These are phyloP conservation scores for Huntiella moniliformis DNA, from an alignment of 2,329 filamentous ascomycete species.

Conservation along the genomic window DNA sequence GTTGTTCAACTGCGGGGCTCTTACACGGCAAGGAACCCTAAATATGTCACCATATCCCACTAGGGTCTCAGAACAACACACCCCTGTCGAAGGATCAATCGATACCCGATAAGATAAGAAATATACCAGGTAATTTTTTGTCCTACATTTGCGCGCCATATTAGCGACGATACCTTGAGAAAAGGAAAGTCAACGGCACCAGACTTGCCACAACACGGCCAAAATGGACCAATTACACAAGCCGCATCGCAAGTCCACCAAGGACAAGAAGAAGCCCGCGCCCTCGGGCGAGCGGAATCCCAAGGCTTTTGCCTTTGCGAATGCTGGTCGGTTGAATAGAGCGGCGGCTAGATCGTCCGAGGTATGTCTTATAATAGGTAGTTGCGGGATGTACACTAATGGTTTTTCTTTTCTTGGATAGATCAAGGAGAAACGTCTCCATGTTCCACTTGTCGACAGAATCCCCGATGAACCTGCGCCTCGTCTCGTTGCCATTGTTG, in stretches of 20 bases:
- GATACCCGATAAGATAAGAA: too few relatives aligned
- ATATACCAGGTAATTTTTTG: too few relatives aligned
- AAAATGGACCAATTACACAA: slow-evolving; percentile 77
- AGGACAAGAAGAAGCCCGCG: slow-evolving; percentile 36
- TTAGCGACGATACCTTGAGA: too few relatives aligned
- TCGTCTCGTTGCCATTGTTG: slow-evolving; percentile 81
- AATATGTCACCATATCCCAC: too few relatives aligned
- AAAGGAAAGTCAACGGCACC: neutral
- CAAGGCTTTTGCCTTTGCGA: slow-evolving; percentile 74
- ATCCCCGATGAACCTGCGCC: slow-evolving; percentile 90
- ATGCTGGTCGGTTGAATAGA: slow-evolving; percentile 62
- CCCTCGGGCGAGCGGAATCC: slow-evolving; percentile 54
- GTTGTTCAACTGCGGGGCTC: too few relatives aligned
- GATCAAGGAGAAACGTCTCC: slow-evolving; percentile 89
- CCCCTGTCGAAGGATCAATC: too few relatives aligned
- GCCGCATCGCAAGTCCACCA: slow-evolving; percentile 70
- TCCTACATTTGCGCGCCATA: too few relatives aligned
- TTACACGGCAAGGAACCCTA: too few relatives aligned
- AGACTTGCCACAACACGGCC: slow-evolving; percentile 1
- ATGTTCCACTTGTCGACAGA: slow-evolving; percentile 91
- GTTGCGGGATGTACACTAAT: neutral
- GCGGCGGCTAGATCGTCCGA: slow-evolving; percentile 55
- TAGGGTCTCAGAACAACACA: too few relatives aligned
- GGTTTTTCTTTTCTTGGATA: slow-evolving; percentile 18
- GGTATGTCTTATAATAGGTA: slow-evolving; percentile 24